Evolutionary conservation across 2,329 filamentous ascomycete genomes (phyloP), one percentile per base, ranked within the genome.

Genomic region (Penicillium crustosum): DNA sequence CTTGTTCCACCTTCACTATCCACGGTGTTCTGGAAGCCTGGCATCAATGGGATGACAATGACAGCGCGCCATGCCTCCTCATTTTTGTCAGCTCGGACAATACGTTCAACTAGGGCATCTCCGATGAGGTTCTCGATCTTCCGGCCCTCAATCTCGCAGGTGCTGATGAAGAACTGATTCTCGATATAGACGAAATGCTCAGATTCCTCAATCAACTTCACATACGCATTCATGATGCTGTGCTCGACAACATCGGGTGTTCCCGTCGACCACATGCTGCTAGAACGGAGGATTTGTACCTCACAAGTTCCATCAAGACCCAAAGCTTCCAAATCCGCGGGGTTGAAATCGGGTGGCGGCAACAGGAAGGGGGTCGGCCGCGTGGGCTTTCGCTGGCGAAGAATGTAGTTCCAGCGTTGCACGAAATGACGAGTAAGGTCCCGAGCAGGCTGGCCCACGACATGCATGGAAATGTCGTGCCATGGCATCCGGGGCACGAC

Each of bases 141-240:
- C 13, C 89, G 90, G 52, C 89, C 90, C 66, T 96, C 87, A 6
- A 93, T 92, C 69, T 94, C 89, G 50, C 90, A 94, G 65, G 91
- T 96, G 36, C 91, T 95, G 73, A 99, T 90, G 79, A 96, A 99
- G 77, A 97, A 99, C 71, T 99, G 94, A 71, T 99, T 99, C 74
- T 99, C 94, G 64, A 97, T 96, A 75, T 99, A 97, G 51, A 97
- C 91, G 69, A 97, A 96, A 73, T 97, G 94, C 48, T 99, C 91
- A 2, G 92, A 97, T 63, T 93, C 89, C 64, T 94, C 89, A 66
- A 99, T 99, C 80, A 96, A 86, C 73, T 95, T 94, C 65, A 95
- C 84, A 70, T 97, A 97, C 4, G 94, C 93, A 62, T 89, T 94
- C 82, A 96, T 93, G 71, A 99, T 97, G 71, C 93, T 97, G 74